Percentiles rank a stretch among this genome's conserved stretches.
Evolutionary conservation across 2,329 filamentous ascomycete species (phyloP).

Genomic region (Laburnicola sp.): DNA sequence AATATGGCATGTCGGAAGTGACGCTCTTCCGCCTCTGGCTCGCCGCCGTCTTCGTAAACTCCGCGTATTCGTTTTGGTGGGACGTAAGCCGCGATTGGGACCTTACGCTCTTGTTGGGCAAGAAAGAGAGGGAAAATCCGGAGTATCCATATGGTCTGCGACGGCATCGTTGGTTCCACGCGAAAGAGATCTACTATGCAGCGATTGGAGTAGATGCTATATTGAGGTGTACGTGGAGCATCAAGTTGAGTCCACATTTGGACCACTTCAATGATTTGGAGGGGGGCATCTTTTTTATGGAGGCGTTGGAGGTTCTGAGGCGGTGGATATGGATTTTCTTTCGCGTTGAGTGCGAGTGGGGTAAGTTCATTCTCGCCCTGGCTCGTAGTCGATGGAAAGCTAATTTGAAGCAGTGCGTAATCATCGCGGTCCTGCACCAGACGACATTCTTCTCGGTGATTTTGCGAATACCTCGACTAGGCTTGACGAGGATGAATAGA

Average conservation of each 20-base stretch:
- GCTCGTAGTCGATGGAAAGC: neutral
- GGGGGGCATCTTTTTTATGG: constrained; percentile 82
- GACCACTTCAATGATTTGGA: constrained; percentile 86
- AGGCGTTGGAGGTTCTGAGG: constrained; percentile 82
- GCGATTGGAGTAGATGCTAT: constrained; percentile 78
- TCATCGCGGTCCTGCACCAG: constrained; percentile 58
- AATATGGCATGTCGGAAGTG: constrained; percentile 58
- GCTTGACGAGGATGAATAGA: constrained; percentile 60
- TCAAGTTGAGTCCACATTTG: constrained; percentile 81
- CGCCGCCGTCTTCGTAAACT: constrained; percentile 76
- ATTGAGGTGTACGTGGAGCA: constrained; percentile 85
- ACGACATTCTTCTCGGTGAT: constrained; percentile 76
- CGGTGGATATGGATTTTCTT: constrained; percentile 98
- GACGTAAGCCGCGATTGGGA: constrained; percentile 98
- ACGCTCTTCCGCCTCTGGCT: constrained; percentile 63
- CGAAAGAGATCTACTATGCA: constrained; percentile 75
- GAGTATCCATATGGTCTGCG: constrained; percentile 79
- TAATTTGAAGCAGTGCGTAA: constrained; percentile 52
- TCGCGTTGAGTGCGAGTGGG: constrained; percentile 91
- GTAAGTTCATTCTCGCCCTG: constrained; percentile 50
- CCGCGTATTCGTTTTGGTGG: constrained; percentile 97
- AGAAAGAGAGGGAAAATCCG: constrained; percentile 60
- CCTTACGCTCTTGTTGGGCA: constrained; percentile 73
- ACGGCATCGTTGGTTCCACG: constrained; percentile 70
- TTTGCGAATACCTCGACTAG: constrained; percentile 55